Evolutionary conservation across 2,329 filamentous ascomycete species (phyloP), one percentile per base, ranked within the genome.

Genomic region (Sphaerostilbella broomeana): DNA sequence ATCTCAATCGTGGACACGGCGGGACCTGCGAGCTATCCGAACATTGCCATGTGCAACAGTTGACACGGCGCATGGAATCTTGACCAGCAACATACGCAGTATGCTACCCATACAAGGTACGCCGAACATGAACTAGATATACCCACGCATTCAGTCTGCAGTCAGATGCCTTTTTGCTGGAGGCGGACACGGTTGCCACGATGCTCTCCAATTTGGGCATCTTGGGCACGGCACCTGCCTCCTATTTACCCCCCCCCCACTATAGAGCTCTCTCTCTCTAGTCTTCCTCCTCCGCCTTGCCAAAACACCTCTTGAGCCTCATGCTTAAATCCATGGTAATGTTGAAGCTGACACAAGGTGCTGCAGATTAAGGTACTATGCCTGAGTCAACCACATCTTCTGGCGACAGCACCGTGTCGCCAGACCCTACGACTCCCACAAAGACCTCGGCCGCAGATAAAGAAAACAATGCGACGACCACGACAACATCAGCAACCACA

Each of bases 381-480:
- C 49, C 51, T 33, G 36, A 39, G 27, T 41, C 48, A 42, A 47
- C 18, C 45, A 37, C 38, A 26, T 30, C 34, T 26, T 27, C 42
- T 32, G 46, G 46, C 42, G 48, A 52, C 43, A 39, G 49, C 38
- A 34, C 46, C 38, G 38, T 37, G 42, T 47, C 45, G 33, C 38
- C 37, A 15, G 38, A 46, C 21, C 40, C 40, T 20, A 29, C 43
- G 18, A 42, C 43, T 2, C 33, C 51, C 11, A 30, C 36, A 24
- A 35, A 40, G 28, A 28, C 27, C 29, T 16, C 43, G 16, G 21
- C 36, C n/a, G 18, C 27, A 15, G 11, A 19, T 21, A 30, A 38
- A 22, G 35, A 38, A 30, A 36, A 28, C 26, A 42, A 33, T n/a
- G 26, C 31, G 29, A 29, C 36, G 22, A 27, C 26, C 30, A 18